Base-by-base conservation (phyloP, 225 moss, liverwort and hornwort genomes). In the Sphagnum contortum region DNA sequence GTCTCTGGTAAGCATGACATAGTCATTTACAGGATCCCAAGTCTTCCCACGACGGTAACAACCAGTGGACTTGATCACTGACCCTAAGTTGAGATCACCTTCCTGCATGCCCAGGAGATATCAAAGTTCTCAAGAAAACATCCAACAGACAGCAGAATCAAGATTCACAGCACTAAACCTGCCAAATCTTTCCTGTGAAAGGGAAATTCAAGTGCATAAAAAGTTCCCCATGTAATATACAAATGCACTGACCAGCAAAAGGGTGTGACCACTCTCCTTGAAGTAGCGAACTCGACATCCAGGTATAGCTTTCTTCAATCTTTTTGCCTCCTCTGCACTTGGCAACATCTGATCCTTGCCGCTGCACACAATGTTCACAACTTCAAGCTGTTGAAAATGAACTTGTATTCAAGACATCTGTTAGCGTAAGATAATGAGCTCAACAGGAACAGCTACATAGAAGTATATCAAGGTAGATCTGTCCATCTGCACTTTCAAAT, bases 341-440 rank as follows among this genome's bases (percentile, higher is more conserved):
- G 90, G 93, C 64, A 98, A 45, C 89, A 93, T 77, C 63, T 68
- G 72, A 60, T 98, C 96, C 58, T 93, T 85, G 45, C 96, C 93
- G 81, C 96, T 98, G 80, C 68, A 76, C 29, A 4, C 8, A 50
- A 51, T 2, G 2, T 50, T 9, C 3, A 45, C 0, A 56, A 7
- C 44, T 60, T 29, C 51, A 52, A 67, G 44, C 9, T 48, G 54
- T 50, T 7, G 44, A 8, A 45, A 14, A 44, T 44, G 57, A 2
- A 53, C 7, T 9, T 7, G 2, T n/a, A 45, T 1, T 5, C 5
- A n/a, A 0, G 53, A 48, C 3, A 47, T 5, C 13, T 8, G 64
- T 48, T 45, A 12, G 47, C 6, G 6, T 14, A 9, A 11, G 46
- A 7, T 12, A 5, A 48, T 48, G 29, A 29, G 29, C 29, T 29